Conservation (phyloP, 2,329 filamentous ascomycete genomes). For the Thermochaetoides dissita region DNA sequence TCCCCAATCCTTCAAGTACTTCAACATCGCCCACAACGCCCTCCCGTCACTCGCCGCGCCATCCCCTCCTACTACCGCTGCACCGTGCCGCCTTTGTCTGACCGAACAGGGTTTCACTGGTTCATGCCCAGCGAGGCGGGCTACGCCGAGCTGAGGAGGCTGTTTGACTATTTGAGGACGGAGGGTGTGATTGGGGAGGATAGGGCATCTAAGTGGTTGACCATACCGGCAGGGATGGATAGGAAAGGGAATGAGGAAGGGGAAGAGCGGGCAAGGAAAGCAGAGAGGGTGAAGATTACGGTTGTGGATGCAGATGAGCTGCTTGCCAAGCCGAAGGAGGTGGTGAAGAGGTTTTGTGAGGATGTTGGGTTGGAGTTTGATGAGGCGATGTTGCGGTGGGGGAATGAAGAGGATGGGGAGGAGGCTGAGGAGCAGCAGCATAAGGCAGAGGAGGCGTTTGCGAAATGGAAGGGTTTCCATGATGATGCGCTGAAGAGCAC, state of each 20-base stretch:
- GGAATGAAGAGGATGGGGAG: slow-evolving; percentile 29
- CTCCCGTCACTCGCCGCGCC: slow-evolving; percentile 86
- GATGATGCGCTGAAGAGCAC: slow-evolving; percentile 82
- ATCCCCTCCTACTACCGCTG: slow-evolving; percentile 93
- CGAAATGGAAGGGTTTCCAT: slow-evolving; percentile 96
- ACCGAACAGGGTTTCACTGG: slow-evolving; percentile 69
- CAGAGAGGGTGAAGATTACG: slow-evolving; percentile 49
- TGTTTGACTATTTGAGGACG: slow-evolving; percentile 72
- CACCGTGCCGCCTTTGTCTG: slow-evolving; percentile 73
- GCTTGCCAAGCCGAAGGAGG: slow-evolving; percentile 65
- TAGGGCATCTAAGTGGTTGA: slow-evolving; percentile 22
- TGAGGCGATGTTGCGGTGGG: slow-evolving; percentile 70
- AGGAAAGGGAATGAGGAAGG: neutral
- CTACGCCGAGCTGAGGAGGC: slow-evolving; percentile 70
- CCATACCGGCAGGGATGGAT: neutral
- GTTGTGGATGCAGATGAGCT: slow-evolving; percentile 90
- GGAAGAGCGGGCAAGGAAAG: neutral
- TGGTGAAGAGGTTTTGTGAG: slow-evolving; percentile 67
- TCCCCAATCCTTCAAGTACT: too few species aligned
- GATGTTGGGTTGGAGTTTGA: slow-evolving; percentile 65
- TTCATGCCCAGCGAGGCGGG: slow-evolving; percentile 84
- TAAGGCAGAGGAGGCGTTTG: slow-evolving; percentile 61
- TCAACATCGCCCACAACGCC: too few species aligned
- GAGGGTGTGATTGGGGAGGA: slow-evolving; percentile 52
- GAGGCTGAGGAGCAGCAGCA: slow-evolving; percentile 57